phyloP scores from a whole-genome alignment of 352 stramenopile species.

The Phytophthora chlamydospora region DNA sequence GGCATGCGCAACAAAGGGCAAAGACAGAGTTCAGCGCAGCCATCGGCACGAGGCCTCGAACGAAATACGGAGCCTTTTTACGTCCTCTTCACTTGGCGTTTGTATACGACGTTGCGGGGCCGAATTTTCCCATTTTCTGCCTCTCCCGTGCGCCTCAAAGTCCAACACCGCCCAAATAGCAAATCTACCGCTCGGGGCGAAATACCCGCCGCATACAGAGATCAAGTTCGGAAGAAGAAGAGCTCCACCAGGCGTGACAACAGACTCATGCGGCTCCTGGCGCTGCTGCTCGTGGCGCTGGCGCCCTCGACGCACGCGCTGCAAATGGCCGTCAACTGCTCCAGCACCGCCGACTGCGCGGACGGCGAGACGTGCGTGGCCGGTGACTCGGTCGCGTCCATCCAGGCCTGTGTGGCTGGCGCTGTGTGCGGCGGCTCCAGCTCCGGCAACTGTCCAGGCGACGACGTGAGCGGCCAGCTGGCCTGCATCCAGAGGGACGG shows the following conservation, averaged over 20 bases:
- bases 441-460: conserved; percentile 63
- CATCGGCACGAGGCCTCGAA: conserved; percentile 12
- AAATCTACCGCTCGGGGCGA: no score
- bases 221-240: conserved; percentile 1
- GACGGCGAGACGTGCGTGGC: conserved; percentile 76
- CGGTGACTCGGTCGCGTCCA: conserved; percentile 57
- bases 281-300: conserved; percentile 15
- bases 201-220: background rate
- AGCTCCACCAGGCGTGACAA: background rate
- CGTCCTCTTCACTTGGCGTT: conserved; percentile 11
- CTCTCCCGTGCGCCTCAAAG: conserved; percentile 18
- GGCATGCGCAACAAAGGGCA: no score
- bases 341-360: conserved; percentile 62
- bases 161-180: background rate
- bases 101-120: conserved; percentile 15
- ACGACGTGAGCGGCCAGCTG: conserved; percentile 63
- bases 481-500: conserved; percentile 68
- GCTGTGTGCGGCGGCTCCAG: conserved; percentile 53
- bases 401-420: conserved; percentile 77
- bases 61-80: conserved; percentile 10
- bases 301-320: conserved; percentile 19
- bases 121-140: conserved; percentile 23
- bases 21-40: conserved; percentile 7
- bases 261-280: conserved; percentile 20
- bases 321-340: conserved; percentile 58